These are phyloP conservation scores for Cercospora zeina DNA, from an alignment of 2,329 filamentous ascomycete genomes.

Conservation along the genomic window DNA sequence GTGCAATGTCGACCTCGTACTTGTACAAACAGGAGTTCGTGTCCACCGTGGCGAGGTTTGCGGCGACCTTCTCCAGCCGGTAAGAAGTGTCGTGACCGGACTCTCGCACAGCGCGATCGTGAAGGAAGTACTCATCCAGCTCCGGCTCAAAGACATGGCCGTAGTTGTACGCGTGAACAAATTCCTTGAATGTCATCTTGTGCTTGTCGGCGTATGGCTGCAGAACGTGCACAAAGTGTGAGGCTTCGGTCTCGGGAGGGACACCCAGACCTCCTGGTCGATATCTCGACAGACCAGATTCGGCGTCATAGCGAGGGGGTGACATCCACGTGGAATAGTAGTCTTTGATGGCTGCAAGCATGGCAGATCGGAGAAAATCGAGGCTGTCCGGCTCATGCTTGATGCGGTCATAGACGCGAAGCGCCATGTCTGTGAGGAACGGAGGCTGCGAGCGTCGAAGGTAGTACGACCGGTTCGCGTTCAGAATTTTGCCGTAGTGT, in stretches of 20 bases:
- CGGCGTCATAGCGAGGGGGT: conserved; percentile 70
- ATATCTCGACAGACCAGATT: conserved; percentile 80
- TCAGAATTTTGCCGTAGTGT: conserved; percentile 97
- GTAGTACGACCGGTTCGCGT: conserved; percentile 95
- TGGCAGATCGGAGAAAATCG: conserved; percentile 77
- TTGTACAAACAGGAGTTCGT: conserved; percentile 95
- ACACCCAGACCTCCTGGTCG: conserved; percentile 80
- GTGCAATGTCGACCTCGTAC: conserved; percentile 91
- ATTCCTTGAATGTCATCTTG: conserved; percentile 76
- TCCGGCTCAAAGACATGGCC: conserved; percentile 77
- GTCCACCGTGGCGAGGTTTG: conserved; percentile 88
- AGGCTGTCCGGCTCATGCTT: conserved; percentile 76
- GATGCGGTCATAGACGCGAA: conserved; percentile 91
- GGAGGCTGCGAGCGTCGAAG: conserved; percentile 91
- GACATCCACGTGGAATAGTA: conserved; percentile 85
- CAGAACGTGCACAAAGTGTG: conserved; percentile 80
- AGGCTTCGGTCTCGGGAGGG: conserved; percentile 86
- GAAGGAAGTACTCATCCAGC: conserved; percentile 91
- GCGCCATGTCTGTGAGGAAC: conserved; percentile 94
- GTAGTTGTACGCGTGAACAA: conserved; percentile 85
- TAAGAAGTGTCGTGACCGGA: conserved; percentile 97
- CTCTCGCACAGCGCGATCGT: conserved; percentile 92
- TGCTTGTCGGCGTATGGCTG: conserved; percentile 82
- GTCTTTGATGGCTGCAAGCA: conserved; percentile 93
- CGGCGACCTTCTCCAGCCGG: conserved; percentile 82